Conservation (phyloP, 441 rosid species). For the Brassica balearica region DNA sequence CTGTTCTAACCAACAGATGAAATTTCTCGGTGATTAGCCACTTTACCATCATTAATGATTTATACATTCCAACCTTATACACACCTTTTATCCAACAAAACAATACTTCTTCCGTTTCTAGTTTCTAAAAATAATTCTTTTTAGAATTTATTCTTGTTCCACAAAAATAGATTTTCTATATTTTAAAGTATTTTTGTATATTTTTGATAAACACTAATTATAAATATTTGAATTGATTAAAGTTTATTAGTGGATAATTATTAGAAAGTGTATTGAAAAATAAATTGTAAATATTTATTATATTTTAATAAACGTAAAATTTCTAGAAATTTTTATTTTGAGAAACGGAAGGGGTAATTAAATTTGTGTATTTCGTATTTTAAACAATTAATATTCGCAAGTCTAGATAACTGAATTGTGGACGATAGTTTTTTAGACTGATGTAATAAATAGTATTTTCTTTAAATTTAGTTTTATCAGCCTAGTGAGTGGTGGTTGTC, state of each 20-base stretch:
- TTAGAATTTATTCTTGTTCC: too few relatives aligned
- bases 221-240: too few relatives aligned
- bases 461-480: neutral
- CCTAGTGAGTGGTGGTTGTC: neutral
- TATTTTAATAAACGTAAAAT: too few relatives aligned
- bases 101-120: neutral
- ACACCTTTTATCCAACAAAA: constrained; percentile 9
- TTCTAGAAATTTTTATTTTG: too few relatives aligned
- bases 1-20: constrained; percentile 33
- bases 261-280: too few relatives aligned
- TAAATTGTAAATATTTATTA: too few relatives aligned
- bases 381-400: neutral
- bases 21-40: constrained; percentile 38
- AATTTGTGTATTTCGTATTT: neutral
- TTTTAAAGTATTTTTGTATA: too few relatives aligned
- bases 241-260: too few relatives aligned
- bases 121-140: too few relatives aligned
- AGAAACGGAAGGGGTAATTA: neutral
- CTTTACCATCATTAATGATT: constrained; percentile 34
- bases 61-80: constrained; percentile 26
- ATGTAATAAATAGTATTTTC: neutral
- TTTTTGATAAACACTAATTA: too few relatives aligned
- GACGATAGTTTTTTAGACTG: neutral
- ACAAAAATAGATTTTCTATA: too few relatives aligned
- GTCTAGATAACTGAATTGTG: neutral